Base-by-base conservation (phyloP, 192 early-diverging fungal genomes). In the Entomortierella beljakovae region DNA sequence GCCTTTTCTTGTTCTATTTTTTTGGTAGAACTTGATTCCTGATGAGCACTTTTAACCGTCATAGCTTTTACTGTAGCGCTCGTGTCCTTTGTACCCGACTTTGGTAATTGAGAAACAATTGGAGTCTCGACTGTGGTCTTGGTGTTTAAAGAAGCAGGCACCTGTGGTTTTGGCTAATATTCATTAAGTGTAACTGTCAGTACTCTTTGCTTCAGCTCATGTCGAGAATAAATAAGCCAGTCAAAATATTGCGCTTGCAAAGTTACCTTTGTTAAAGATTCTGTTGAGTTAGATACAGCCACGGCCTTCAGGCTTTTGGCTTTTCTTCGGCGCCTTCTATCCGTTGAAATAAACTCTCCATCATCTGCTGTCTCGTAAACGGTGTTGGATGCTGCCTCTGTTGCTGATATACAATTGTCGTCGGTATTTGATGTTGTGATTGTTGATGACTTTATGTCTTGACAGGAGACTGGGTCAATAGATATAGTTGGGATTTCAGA, bases 261-360 rank as follows among this genome's bases (percentile, higher is more conserved):
- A 22, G 1, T 9, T 63, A 68, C 73, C 73, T 77, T 77, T 22
- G 55, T 31, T 0, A 77, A 16, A 6, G 61, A 68, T 32, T 77
- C 73, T n/a, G 65, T 43, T 25, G 60, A 77, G 18, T 62, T 54
- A 13, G 58, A 10, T 6, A 37, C 59, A 8, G 60, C 28, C 4
- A 26, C 64, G 22, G 13, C 40, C 35, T 50, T 68, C 6, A 46
- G 11, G 2, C 56, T 57, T 37, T 69, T 61, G 11, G 66, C 55
- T 28, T 37, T 77, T 29, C 66, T 54, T 49, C 73, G 60, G 25
- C 73, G 73, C n/a, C 73, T 52, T 10, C 73, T 25, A 55, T 77
- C 73, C 25, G 73, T 68, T 0, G 73, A 77, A 8, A 77, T 77
- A 33, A 77, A 77, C 13, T 77, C 60, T 20, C 67, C 73, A 33